phyloP scores from a whole-genome alignment of 2,329 filamentous ascomycete species.

The Xylaria sp. region DNA sequence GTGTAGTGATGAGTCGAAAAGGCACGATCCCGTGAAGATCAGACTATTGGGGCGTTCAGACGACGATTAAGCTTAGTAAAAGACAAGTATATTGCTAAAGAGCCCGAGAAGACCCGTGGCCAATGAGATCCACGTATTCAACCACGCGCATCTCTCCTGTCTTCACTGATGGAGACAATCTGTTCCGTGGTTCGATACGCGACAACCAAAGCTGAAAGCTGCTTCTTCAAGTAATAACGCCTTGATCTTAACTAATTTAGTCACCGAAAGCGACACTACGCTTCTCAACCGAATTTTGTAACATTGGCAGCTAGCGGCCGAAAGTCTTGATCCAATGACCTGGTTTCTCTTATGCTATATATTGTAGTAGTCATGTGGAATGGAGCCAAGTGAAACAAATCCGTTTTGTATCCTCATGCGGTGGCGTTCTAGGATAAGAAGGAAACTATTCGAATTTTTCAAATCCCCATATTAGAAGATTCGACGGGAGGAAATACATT shows the following conservation, averaged over 20 bases:
- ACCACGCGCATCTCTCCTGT: constrained; percentile 18
- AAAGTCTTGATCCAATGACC: constrained; percentile 4
- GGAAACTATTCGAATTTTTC: background rate
- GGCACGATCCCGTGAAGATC: constrained; percentile 5
- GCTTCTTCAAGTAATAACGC: constrained; percentile 10
- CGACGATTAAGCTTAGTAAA: background rate
- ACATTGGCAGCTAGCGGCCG: background rate
- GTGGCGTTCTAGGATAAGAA: constrained; percentile 1
- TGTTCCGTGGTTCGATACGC: background rate
- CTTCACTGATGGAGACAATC: constrained; percentile 3
- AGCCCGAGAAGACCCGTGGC: constrained; percentile 6
- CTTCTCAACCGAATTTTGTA: background rate
- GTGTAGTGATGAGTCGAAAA: background rate
- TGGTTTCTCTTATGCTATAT: background rate
- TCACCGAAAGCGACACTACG: constrained; percentile 21
- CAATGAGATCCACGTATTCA: constrained; percentile 24
- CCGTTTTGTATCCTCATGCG: background rate
- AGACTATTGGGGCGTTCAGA: background rate
- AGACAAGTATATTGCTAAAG: constrained; percentile 11
- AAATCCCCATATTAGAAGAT: background rate
- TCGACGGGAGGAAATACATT: background rate
- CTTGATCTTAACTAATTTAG: constrained; percentile 12
- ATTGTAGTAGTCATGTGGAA: background rate
- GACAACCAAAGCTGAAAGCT: constrained; percentile 6
- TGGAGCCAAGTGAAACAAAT: constrained; percentile 3